phyloP scores from a whole-genome alignment of 495 filamentous ascomycete species.

The Cercophora samala region DNA sequence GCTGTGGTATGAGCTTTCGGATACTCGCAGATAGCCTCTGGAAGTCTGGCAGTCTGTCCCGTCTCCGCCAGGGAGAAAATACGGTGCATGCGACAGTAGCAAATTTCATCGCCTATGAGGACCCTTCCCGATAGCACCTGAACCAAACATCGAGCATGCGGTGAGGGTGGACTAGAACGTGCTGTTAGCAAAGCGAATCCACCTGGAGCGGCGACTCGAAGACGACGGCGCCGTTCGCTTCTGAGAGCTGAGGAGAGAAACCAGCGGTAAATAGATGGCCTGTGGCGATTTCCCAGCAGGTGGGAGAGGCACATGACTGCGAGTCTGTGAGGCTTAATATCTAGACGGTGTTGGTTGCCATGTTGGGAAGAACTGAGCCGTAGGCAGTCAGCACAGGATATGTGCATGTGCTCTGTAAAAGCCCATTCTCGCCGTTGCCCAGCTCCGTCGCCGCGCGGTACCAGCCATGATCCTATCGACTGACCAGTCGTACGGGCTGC shows the following conservation, averaged over 20 bases:
- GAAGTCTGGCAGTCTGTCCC: conserved; percentile 9
- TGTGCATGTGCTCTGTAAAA: conserved; percentile 1
- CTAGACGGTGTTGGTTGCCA: conserved; percentile 13
- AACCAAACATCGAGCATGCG: conserved; percentile 11
- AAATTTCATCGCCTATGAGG: conserved; percentile 26
- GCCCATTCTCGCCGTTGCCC: not conserved
- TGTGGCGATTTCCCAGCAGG: conserved; percentile 27
- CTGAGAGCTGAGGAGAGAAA: conserved; percentile 11
- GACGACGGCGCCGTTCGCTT: conserved; percentile 9
- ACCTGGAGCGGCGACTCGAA: conserved; percentile 1
- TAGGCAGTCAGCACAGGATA: not conserved
- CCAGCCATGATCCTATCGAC: not conserved
- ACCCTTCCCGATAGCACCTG: conserved; percentile 18
- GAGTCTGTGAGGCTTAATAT: conserved; percentile 23
- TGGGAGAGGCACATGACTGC: conserved; percentile 26
- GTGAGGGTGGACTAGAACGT: conserved; percentile 2
- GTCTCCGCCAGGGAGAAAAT: conserved; percentile 15
- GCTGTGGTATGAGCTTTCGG: not conserved
- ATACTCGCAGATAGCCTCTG: conserved; percentile 2
- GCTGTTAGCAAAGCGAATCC: conserved; percentile 10
- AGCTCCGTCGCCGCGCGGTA: conserved; percentile 10
- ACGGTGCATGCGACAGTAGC: conserved; percentile 25
- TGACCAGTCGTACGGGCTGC: not conserved
- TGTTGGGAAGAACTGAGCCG: conserved; percentile 10
- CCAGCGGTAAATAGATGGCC: conserved; percentile 16